Percentiles rank a stretch among this genome's conserved stretches.
Conservation (phyloP, 2,329 filamentous ascomycete species). For the Penicillium sp. region DNA sequence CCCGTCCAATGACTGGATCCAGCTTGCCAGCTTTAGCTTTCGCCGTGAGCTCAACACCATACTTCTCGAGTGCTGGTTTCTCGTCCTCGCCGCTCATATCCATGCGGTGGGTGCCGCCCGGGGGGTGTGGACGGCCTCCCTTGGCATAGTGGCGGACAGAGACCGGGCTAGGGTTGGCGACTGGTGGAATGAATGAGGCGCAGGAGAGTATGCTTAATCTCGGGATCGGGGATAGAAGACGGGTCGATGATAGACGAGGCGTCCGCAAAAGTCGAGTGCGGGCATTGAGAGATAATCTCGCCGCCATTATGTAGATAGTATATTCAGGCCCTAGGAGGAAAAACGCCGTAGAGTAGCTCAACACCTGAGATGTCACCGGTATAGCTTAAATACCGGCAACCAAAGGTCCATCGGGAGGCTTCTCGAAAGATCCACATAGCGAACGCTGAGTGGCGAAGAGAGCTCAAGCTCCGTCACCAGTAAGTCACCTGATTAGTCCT, state of each 20-base stretch:
- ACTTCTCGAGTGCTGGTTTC: constrained; percentile 87
- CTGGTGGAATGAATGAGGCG: constrained; percentile 14
- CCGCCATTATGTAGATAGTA: constrained; percentile 27
- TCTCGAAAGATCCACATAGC: constrained; percentile 39
- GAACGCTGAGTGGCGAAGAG: constrained; percentile 29
- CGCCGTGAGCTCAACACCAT: constrained; percentile 83
- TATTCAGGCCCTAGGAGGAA: background rate
- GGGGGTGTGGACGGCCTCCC: constrained; percentile 70
- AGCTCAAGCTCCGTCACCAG: constrained; percentile 28
- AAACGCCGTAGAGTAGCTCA: background rate
- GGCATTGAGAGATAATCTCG: constrained; percentile 30
- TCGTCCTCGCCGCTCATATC: constrained; percentile 72
- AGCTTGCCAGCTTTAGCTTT: constrained; percentile 83
- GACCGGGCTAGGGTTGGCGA: constrained; percentile 10
- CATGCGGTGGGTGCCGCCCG: constrained; percentile 92
- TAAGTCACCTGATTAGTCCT: constrained; percentile 1
- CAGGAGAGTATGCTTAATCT: constrained; percentile 21
- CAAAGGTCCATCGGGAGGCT: constrained; percentile 24
- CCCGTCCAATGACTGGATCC: constrained; percentile 92
- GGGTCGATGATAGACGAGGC: constrained; percentile 20
- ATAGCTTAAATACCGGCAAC: constrained; percentile 12
- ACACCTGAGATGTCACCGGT: background rate
- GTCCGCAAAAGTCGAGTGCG: constrained; percentile 31
- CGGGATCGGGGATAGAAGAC: constrained; percentile 18
- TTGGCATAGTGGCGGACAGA: constrained; percentile 52